Evolutionary conservation across 2,329 filamentous ascomycete genomes (phyloP), one percentile per base, ranked within the genome.

Genomic region (Penicillium janthinellum): DNA sequence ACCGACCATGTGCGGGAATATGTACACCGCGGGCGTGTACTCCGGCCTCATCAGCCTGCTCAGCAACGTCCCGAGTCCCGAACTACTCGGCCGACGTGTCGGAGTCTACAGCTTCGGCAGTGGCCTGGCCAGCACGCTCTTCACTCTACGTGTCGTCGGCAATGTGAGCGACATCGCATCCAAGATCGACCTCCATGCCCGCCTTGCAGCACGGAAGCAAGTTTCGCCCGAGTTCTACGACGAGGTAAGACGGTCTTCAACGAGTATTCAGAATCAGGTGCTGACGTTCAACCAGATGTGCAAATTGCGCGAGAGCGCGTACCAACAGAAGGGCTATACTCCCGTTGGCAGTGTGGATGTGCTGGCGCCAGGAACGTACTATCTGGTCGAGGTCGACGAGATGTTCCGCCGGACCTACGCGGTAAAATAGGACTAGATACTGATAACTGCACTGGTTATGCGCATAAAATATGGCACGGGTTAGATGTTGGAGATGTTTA

Each of bases 1-100:
- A 34, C 87, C 91, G 67, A 93, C 90, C 65, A 85, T 89, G 76
- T 91, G 88, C 76, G 82, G 82, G 70, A 87, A 87, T 77, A 87
- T 86, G 84, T 87, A 87, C 74, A 83, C 80, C 20, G 39, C 34
- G 6, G 41, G 41, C 22, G 56, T 57, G 2, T 57, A 57, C 34
- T 57, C 56, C 7, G 41, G 48, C 11, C 31, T 57, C 10, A 34
- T 47, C 17, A 57, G 56, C 34, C 28, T 57, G 39, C 37, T 57
- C 47, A 51, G 31, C 47, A 57, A 57, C 20, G 45, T 50, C 2
- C 39, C 47, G 22, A 28, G 28, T n/a, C n/a, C 38, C 3, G 17
- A 55, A 17, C 41, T 47, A 25, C 25, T 45, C 28, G 52, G 49
- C 17, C 20, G 34, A 12, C 56, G 48, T 8, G 28, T 58, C 3